Percentiles rank a stretch among this genome's conserved stretches.
These are phyloP conservation scores for Diaporthe ampelina DNA, from an alignment of 2,329 filamentous ascomycete species.

Conservation along the genomic window DNA sequence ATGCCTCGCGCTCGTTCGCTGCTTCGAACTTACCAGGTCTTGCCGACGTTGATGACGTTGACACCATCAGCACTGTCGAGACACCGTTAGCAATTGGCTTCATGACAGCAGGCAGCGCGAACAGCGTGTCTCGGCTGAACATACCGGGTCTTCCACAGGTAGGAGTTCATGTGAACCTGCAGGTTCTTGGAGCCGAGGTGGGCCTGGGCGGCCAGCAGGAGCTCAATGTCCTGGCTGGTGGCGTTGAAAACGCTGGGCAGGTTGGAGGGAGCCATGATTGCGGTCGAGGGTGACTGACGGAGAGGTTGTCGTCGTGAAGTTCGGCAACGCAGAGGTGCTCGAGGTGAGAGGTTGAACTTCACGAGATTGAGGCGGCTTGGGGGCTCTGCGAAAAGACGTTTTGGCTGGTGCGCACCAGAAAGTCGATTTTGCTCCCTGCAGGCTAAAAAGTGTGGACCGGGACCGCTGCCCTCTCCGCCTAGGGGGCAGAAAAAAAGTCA, in stretches of 20 bases:
- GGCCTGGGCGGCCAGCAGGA: constrained; percentile 96
- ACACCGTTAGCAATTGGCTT: constrained; percentile 28
- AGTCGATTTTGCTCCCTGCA: constrained; percentile 23
- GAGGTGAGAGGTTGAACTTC: constrained; percentile 44
- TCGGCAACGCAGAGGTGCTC: constrained; percentile 38
- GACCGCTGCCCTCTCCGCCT: constrained; percentile 17
- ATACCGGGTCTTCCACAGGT: constrained; percentile 87
- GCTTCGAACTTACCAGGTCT: constrained; percentile 86
- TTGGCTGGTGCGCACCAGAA: constrained; percentile 23
- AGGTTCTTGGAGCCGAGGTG: constrained; percentile 99
- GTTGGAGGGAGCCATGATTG: constrained; percentile 89
- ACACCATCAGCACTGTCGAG: constrained; percentile 92
- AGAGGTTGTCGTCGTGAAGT: constrained; percentile 44
- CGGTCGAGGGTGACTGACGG: constrained; percentile 47
- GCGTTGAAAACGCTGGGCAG: constrained; percentile 96
- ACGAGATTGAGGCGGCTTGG: constrained; percentile 22
- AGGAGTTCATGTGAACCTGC: constrained; percentile 99
- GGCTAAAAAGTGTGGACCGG: constrained; percentile 40
- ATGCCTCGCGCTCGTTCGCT: background rate
- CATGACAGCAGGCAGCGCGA: background rate
- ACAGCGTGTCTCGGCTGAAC: background rate
- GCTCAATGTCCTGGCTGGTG: constrained; percentile 98
- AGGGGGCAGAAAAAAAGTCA: constrained; percentile 21
- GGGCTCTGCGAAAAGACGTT: constrained; percentile 28
- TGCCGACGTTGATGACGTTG: constrained; percentile 99